Evolutionary conservation across 805 yeast species (phyloP), one percentile per base, ranked within the genome.

Genomic region (Tetrapisispora phaffii): DNA sequence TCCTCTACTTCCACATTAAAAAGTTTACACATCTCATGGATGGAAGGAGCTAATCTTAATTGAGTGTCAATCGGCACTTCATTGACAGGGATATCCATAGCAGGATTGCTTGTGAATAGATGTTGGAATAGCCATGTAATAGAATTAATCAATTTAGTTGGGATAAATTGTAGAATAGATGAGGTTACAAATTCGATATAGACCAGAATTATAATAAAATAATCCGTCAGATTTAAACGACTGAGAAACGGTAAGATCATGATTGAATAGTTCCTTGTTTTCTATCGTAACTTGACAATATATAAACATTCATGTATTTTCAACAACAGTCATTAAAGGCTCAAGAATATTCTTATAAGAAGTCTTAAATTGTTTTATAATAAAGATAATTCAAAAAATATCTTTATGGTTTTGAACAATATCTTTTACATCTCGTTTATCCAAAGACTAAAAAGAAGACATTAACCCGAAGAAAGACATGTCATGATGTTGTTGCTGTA

Each of bases 1-100:
- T 82, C 85, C 53, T 88, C 89, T 13, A 82, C 72, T 1, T 66
- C 69, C 54, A 83, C 85, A 1, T 88, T 90, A 58, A 80, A 85
- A 1, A 82, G 49, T 1, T 55, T 63, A 47, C 88, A 82, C 69
- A 89, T 77, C 39, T 80, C 80, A 41, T 74, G 76, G 48, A 89
- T 78, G 39, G 71, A 68, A 4, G 66, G 60, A 16, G 84, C 76
- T 36, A 51, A 37, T 21, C 60, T 45, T 26, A 58, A 39, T 40
- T 50, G 44, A 36, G 53, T 52, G 42, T 58, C 47, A 43, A 44
- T 40, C 9, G 49, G 44, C 7, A 52, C 41, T 39, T 58, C 50
- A 50, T 52, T 60, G 3, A 49, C 41, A n/a, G 37, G 32, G 6
- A 31, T n/a, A 31, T 42, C 39, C 5, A 17, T 17, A 2, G 34